phyloP scores from a whole-genome alignment of 2,329 filamentous ascomycete genomes.

The Botryosphaeria dothidea region DNA sequence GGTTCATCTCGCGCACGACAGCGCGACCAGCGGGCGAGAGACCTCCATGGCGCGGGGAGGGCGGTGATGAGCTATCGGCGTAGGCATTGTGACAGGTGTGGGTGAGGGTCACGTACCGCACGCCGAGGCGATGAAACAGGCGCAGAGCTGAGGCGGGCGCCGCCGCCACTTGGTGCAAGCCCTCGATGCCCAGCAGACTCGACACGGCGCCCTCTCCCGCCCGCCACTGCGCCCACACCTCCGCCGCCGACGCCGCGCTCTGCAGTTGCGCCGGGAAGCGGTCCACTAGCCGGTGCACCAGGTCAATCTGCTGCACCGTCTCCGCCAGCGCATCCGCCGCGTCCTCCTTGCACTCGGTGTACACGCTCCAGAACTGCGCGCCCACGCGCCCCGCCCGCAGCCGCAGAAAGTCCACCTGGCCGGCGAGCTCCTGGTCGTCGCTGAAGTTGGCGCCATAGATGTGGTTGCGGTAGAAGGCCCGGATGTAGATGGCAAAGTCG shows the following conservation, averaged over 20 bases:
- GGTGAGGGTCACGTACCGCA: slow-evolving; percentile 20
- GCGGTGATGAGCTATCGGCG: neutral
- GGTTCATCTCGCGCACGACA: neutral
- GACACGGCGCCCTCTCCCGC: neutral
- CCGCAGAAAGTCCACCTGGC: neutral
- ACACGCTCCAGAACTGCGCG: neutral
- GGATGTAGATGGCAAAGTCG: slow-evolving; percentile 4
- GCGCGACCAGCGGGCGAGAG: neutral
- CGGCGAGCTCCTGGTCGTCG: neutral
- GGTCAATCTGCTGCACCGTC: neutral
- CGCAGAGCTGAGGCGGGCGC: slow-evolving; percentile 12
- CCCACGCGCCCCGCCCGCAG: neutral
- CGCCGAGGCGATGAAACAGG: slow-evolving; percentile 19
- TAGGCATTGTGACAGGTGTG: slow-evolving; percentile 18
- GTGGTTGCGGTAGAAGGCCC: neutral
- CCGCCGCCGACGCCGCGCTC: neutral
- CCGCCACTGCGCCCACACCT: neutral
- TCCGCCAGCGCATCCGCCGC: neutral
- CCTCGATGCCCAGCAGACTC: slow-evolving; percentile 21
- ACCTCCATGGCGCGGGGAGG: neutral
- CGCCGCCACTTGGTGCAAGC: slow-evolving; percentile 21
- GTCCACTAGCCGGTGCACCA: neutral
- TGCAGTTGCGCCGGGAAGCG: neutral
- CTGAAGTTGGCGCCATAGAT: neutral
- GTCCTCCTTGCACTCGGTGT: neutral